Conservation (phyloP, 805 yeast genomes). For the Pichia membranifaciens region DNA sequence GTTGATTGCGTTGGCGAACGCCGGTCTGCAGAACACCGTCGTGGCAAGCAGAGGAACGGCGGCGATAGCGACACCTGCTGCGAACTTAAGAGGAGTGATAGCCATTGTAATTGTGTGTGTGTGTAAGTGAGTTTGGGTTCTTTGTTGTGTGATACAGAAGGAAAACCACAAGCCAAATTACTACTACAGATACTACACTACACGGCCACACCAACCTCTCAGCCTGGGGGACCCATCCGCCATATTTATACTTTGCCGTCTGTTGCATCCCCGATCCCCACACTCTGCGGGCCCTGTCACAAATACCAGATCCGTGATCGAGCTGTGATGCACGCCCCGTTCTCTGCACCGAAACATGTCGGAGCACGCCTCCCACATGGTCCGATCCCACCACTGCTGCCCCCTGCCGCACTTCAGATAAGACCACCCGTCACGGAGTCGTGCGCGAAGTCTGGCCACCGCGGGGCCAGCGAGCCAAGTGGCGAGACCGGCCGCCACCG, state of each 20-base stretch:
- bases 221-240: not conserved
- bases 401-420: not conserved
- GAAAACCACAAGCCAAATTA: not conserved
- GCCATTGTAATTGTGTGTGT: slow-evolving; percentile 19
- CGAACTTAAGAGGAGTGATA: slow-evolving; percentile 25
- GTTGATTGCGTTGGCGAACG: slow-evolving; percentile 32
- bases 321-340: too few species aligned
- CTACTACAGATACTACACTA: not conserved
- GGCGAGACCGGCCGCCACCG: too few species aligned
- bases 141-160: slow-evolving; percentile 1
- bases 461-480: not conserved
- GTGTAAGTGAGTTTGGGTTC: not conserved
- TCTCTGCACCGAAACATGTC: too few species aligned
- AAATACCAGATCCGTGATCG: too few species aligned
- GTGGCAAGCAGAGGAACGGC: slow-evolving; percentile 27
- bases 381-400: too few species aligned
- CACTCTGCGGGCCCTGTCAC: too few species aligned
- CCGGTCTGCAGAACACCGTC: slow-evolving; percentile 28
- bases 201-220: not conserved
- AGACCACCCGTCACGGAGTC: not conserved
- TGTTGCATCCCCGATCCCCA: too few species aligned
- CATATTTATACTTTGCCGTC: not conserved
- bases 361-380: too few species aligned
- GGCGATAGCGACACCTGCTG: slow-evolving; percentile 26
- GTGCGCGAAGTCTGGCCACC: not conserved